Evolutionary conservation across 306 rosid genomes (phyloP), one percentile per base, ranked within the genome.

Genomic region (Prunus fruticosa): DNA sequence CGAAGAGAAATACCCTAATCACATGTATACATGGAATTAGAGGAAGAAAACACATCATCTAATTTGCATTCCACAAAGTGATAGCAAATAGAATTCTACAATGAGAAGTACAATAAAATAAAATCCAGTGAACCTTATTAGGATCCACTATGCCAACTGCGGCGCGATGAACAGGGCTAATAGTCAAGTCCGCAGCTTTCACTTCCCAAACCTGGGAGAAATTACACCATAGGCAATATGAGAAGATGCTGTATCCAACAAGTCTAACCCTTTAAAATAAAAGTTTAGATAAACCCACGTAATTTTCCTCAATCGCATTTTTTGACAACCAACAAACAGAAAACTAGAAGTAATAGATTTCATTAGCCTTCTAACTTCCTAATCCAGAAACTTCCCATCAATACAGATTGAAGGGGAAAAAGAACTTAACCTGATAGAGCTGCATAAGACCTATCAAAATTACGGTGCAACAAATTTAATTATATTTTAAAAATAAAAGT

Each of bases 161-260:
- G 72, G 99, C 99, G 58, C 87, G 93, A 78, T 95, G 78, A 86
- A 95, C 93, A 22, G 98, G 97, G 81, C 97, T 95, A 82, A 95
- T 87, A 66, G 97, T 92, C 88, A 95, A 81, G 73, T 95, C 99
- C 46, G 99, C 99, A 56, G 97, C 97, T 84, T 89, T 95, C 74
- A 95, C 97, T 85, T 89, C 97, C 97, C 99, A 92, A 77, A 95
- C 97, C 98, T 95, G 76, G 18, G 80, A 30, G 49, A 67, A 11
- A 56, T 46, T 3, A 56, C 38, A 66, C 45, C 28, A 54, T 8
- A 67, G 41, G 67, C 61, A 75, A 25, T 52, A 67, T 50, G 41
- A 57, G 34, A 72, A 69, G 64, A 56, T 15, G 41, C 25, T 43
- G 4, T 20, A 9, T 38, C 22, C 18, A 25, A 13, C 7, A 71